Conservation (phyloP, 176 grass and related monocot species). For the Musa acuminata region DNA sequence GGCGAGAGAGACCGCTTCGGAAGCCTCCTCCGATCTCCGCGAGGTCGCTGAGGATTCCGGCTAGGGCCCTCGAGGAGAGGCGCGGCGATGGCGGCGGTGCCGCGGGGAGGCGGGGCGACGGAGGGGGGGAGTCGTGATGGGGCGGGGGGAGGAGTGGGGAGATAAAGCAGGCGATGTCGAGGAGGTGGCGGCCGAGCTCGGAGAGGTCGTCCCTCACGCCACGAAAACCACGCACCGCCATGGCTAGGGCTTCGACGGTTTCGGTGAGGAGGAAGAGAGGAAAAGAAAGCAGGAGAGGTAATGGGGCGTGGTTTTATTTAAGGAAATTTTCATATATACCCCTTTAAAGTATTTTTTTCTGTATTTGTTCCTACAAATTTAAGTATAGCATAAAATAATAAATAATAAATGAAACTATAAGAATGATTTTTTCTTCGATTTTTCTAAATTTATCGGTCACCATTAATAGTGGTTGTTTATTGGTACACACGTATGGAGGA, state of each 20-base stretch:
- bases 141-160: slow-evolving; percentile 55
- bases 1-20: slow-evolving; percentile 47
- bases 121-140: slow-evolving; percentile 19
- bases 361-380: too few species aligned
- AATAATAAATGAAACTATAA: too few species aligned
- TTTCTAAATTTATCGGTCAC: too few species aligned
- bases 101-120: slow-evolving; percentile 21
- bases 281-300: not conserved
- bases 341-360: too few species aligned
- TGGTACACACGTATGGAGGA: too few species aligned
- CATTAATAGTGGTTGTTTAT: too few species aligned
- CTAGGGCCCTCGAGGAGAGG: slow-evolving; percentile 26
- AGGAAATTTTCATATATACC: too few species aligned
- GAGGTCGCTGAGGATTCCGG: slow-evolving; percentile 72
- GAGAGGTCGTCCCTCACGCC: slow-evolving; percentile 90
- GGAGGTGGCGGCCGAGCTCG: slow-evolving; percentile 79
- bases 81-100: slow-evolving; percentile 20
- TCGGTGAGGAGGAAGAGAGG: not conserved
- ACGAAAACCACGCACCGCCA: slow-evolving; percentile 69
- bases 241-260: slow-evolving; percentile 11
- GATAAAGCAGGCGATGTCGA: slow-evolving; percentile 89
- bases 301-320: too few species aligned
- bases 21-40: slow-evolving; percentile 75
- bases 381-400: too few species aligned
- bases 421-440: too few species aligned